These are phyloP conservation scores for Pseudogymnoascus sp. DNA, from an alignment of 2,329 filamentous ascomycete species.

Conservation along the genomic window DNA sequence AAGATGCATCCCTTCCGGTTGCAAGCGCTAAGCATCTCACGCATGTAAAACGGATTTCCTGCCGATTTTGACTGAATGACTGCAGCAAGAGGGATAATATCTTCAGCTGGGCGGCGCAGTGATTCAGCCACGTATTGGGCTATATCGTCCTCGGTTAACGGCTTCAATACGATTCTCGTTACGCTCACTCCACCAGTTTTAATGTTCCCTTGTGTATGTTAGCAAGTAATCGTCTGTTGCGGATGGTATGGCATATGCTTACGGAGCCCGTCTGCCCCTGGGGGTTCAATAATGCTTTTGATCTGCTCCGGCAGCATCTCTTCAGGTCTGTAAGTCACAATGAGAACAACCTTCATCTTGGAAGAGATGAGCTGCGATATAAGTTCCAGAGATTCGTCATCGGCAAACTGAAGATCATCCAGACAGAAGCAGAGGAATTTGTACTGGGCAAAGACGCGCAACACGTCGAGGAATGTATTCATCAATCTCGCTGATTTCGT, in stretches of 20 bases:
- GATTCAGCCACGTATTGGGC: slow-evolving; percentile 75
- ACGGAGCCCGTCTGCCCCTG: slow-evolving; percentile 43
- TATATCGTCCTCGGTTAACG: slow-evolving; percentile 71
- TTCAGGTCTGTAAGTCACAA: slow-evolving; percentile 66
- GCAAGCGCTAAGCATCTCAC: slow-evolving; percentile 82
- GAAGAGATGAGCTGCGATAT: slow-evolving; percentile 71
- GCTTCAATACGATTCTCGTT: slow-evolving; percentile 62
- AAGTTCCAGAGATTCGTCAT: slow-evolving; percentile 77
- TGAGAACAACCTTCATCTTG: slow-evolving; percentile 71
- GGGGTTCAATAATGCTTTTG: slow-evolving; percentile 44
- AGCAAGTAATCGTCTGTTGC: slow-evolving; percentile 13
- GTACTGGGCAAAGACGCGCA: slow-evolving; percentile 70
- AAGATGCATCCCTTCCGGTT: slow-evolving; percentile 81
- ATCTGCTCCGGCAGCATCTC: slow-evolving; percentile 50
- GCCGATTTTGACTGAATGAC: slow-evolving; percentile 83
- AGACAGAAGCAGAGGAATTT: slow-evolving; percentile 84
- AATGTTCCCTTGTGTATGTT: slow-evolving; percentile 22
- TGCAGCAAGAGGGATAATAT: slow-evolving; percentile 67
- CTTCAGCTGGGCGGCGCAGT: slow-evolving; percentile 62
- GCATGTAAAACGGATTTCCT: slow-evolving; percentile 84
- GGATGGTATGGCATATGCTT: slow-evolving; percentile 13
- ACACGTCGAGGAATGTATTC: slow-evolving; percentile 79
- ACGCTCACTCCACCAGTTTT: slow-evolving; percentile 43
- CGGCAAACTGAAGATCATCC: slow-evolving; percentile 85
- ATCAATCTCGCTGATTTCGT: slow-evolving; percentile 66